phyloP scores from a whole-genome alignment of 1,284 basidiomycete species.

The Puccinia horiana region DNA sequence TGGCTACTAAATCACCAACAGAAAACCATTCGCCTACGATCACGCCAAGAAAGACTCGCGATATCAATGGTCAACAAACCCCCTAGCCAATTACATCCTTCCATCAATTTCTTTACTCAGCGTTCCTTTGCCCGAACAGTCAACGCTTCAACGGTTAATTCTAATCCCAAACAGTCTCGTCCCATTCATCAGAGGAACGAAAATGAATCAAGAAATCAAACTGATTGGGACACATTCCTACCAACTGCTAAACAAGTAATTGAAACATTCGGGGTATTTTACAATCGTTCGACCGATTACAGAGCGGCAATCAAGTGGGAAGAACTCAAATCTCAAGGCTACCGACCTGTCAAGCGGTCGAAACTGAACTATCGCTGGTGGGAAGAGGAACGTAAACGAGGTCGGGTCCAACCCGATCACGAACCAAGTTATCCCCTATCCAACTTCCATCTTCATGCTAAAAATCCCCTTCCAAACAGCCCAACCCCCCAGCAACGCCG shows the following conservation, averaged over 20 bases:
- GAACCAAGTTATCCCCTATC: constrained; percentile 35
- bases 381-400: constrained; percentile 46
- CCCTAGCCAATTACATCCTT: neutral
- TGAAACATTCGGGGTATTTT: constrained; percentile 25
- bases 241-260: constrained; percentile 26
- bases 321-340: constrained; percentile 39
- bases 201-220: neutral
- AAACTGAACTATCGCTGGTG: constrained; percentile 41
- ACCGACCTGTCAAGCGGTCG: constrained; percentile 41
- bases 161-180: neutral
- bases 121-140: neutral
- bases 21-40: neutral
- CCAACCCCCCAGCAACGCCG: neutral
- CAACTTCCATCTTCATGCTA: neutral
- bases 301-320: constrained; percentile 34
- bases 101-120: constrained; percentile 14
- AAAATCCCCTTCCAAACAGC: neutral
- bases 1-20: neutral
- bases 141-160: constrained; percentile 10
- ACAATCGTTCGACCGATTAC: constrained; percentile 39
- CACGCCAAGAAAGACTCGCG: neutral
- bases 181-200: neutral
- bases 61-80: constrained; percentile 11
- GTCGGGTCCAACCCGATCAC: constrained; percentile 44
- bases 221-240: constrained; percentile 37